These are phyloP conservation scores for Suillus luteus DNA, from an alignment of 768 basidiomycete genomes.

Conservation along the genomic window DNA sequence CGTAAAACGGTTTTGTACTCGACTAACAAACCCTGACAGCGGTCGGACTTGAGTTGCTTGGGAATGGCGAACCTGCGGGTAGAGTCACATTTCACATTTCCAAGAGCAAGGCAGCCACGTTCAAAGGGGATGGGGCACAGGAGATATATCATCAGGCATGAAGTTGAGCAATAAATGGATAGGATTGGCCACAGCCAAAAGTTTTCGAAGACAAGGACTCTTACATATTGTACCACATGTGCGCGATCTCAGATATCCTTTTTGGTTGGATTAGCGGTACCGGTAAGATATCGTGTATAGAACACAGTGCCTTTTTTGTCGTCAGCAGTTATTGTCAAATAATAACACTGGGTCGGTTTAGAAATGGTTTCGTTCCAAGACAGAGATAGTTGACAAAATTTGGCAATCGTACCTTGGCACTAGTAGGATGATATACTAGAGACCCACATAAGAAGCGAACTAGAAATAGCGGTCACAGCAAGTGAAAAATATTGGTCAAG, in stretches of 20 bases:
- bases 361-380: background rate
- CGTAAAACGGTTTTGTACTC: background rate
- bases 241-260: background rate
- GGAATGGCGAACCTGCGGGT: constrained; percentile 34
- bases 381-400: background rate
- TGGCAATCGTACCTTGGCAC: background rate
- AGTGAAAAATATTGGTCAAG: too few species aligned
- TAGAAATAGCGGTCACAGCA: too few species aligned
- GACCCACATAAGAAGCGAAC: too few species aligned
- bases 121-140: background rate
- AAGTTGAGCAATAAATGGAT: background rate
- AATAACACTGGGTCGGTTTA: background rate
- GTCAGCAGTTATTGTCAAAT: background rate
- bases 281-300: background rate
- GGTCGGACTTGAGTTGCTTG: constrained; percentile 33
- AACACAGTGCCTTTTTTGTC: background rate
- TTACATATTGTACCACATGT: background rate
- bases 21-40: constrained; percentile 16
- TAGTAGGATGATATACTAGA: background rate
- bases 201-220: background rate
- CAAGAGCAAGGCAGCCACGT: constrained; percentile 16
- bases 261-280: background rate
- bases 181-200: background rate
- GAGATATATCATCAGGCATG: background rate
- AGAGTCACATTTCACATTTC: constrained; percentile 31